Percentiles rank a stretch among this genome's conserved stretches.
Conservation (phyloP, 768 basidiomycete species). For the Calocera cornea region DNA sequence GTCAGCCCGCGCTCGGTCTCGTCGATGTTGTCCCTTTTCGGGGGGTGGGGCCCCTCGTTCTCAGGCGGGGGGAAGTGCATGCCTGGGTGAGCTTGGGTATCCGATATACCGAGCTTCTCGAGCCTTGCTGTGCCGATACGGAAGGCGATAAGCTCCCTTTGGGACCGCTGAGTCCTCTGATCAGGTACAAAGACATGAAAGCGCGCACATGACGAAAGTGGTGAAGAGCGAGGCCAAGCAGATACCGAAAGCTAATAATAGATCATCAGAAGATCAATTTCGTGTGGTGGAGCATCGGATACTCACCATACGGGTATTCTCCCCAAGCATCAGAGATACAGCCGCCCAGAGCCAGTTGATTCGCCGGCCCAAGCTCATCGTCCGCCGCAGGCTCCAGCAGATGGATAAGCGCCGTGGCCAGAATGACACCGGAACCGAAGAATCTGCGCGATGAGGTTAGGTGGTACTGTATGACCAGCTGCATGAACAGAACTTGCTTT, state of each 20-base stretch:
- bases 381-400: constrained; percentile 16
- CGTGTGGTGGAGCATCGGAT: not conserved
- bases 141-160: too few species aligned
- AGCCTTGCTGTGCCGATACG: too few species aligned
- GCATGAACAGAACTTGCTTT: constrained; percentile 14
- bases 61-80: too few species aligned
- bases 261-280: not conserved
- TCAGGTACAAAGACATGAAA: constrained; percentile 9
- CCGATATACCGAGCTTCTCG: too few species aligned
- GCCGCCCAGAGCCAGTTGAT: constrained; percentile 12
- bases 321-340: constrained; percentile 20
- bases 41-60: not conserved
- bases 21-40: not conserved
- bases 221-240: constrained; percentile 18
- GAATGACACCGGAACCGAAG: constrained; percentile 17
- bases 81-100: too few species aligned
- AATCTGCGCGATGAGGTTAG: not conserved
- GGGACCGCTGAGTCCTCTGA: too few species aligned
- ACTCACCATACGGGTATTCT: constrained; percentile 19
- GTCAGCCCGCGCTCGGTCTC: not conserved
- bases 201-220: constrained; percentile 17
- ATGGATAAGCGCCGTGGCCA: constrained; percentile 20
- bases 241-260: constrained; percentile 15
- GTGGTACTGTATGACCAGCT: not conserved
- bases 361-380: not conserved